Evolutionary conservation across 2,329 filamentous ascomycete species (phyloP), one percentile per base, ranked within the genome.

Genomic region (Colletotrichum cordylinicola): DNA sequence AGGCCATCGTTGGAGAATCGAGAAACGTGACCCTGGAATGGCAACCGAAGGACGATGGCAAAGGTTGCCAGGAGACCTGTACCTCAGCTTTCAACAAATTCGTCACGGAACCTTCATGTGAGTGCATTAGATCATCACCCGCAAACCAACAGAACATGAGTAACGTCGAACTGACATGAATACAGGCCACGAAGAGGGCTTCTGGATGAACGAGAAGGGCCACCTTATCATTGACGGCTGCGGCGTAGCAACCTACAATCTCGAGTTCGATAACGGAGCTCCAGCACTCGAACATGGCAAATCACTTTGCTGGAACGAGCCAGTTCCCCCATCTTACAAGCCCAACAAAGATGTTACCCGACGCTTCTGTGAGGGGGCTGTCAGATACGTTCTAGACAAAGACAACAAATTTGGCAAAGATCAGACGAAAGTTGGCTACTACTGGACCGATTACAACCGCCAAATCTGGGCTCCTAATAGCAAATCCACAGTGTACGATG

Each of bases 361-460:
- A 3, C n/a, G 55, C 18, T 74, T 74, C 24, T 74, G 72, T 62
- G 21, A 60, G 5, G 60, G 55, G 21, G 61, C 68, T 15, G n/a
- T 74, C 21, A 12, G 6, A 3, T 21, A 31, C 29, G 52, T 74
- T 6, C 15, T 29, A 4, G 16, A 66, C 5, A 27, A 18, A 18
- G 61, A 61, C 3, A 37, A 35, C 29, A 8, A 48, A 7, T 74
- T 74, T 24, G 39, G 62, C 21, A 24, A 43, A 18, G 33, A 21
- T 8, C 18, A 13, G 3, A 29, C 64, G 29, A 31, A 62, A 13
- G 52, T 52, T 27, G 72, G 72, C 10, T 71, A 48, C 18, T 74
- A 66, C 18, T 74, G 68, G 67, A 74, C 68, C 8, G 69, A 71
- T n/a, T 74, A 74, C 31, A 67, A 72, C 72, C 72, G 68, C 18